Base-by-base conservation (phyloP, 139 green algal species). In the Micractinium conductrix region DNA sequence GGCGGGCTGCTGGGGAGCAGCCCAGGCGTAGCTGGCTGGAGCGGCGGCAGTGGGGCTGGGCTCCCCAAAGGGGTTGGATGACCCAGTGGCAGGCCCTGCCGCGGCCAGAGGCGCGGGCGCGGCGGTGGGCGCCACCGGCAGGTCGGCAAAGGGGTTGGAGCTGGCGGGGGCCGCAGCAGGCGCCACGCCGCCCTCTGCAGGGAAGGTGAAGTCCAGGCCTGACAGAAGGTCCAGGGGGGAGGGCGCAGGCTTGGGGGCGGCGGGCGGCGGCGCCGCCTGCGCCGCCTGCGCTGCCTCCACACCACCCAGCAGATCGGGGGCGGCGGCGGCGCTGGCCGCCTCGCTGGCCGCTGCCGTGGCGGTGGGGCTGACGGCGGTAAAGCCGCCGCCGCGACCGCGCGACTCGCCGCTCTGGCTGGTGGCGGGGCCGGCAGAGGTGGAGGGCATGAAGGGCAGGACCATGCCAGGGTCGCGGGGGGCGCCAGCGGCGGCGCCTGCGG, bases 271-370 rank as follows among this genome's bases (percentile, higher is more conserved):
- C n/a, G n/a, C n/a, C n/a, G n/a, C n/a, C n/a, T n/a, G n/a, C n/a
- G n/a, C 42, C 14, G 38, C 38, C 85, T 68, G 40, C 17, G 48
- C n/a, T 42, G 38, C 45, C 35, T 24, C 80, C 62, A 28, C 84
- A 78, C 84, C 87, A 63, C 83, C 80, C 53, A 92, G 88, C 67
- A 92, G 70, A 53, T 92, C 88, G 30, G 62, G 63, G 70, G 78
- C 38, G 28, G 44, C 76, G 74, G 50, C 35, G 24, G 38, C 7
- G n/a, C n/a, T n/a, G n/a, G n/a, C n/a, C n/a, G n/a, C n/a, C n/a
- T n/a, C n/a, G n/a, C n/a, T n/a, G n/a, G n/a, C n/a, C n/a, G n/a
- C n/a, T n/a, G 53, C 14, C 22, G 21, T 28, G 17, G 24, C 70
- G 26, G 33, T 40, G 17, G 37, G 40, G 45, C 38, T 45, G 74